Conservation (phyloP, 495 filamentous ascomycete genomes). For the Penicillium fimorum region DNA sequence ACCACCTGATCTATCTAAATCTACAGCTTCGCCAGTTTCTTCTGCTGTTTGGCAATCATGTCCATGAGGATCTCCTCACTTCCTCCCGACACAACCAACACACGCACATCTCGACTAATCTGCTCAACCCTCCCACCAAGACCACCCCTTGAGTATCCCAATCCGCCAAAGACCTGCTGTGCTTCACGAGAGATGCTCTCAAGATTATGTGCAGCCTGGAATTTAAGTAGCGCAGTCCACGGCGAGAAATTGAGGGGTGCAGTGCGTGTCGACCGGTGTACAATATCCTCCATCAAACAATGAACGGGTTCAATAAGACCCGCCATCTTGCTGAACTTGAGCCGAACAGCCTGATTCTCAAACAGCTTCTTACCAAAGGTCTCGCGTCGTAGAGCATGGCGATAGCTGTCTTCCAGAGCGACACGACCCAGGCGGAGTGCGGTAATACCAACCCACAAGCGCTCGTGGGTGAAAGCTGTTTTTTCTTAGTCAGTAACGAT, state of each 20-base stretch:
- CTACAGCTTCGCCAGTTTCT: conserved; percentile 12
- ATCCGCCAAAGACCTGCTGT: conserved; percentile 22
- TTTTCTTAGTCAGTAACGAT: not conserved
- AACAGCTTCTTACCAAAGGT: conserved; percentile 18
- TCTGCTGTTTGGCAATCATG: conserved; percentile 22
- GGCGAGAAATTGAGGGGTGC: conserved; percentile 12
- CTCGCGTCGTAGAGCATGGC: conserved; percentile 16
- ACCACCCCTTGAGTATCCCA: conserved; percentile 17
- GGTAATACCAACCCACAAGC: conserved; percentile 20
- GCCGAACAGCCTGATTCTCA: conserved; percentile 17
- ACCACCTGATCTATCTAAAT: not conserved
- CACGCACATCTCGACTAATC: conserved; percentile 20
- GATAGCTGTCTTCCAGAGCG: conserved; percentile 18
- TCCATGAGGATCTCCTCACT: conserved; percentile 20
- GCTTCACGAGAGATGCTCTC: conserved; percentile 21
- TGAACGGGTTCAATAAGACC: conserved; percentile 17
- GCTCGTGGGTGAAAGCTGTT: conserved; percentile 17
- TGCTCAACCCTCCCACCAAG: conserved; percentile 17
- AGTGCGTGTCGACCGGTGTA: conserved; percentile 15
- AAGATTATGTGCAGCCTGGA: conserved; percentile 21
- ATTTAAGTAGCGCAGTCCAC: conserved; percentile 19
- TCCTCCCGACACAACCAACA: conserved; percentile 17
- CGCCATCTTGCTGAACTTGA: conserved; percentile 15
- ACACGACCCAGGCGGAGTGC: conserved; percentile 18
- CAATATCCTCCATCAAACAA: conserved; percentile 16